A percentile compares a stretch with the other conserved stretches of the same genome.
Evolutionary conservation across 2,329 filamentous ascomycete species (phyloP).

Genomic region (Alternaria burnsii): DNA sequence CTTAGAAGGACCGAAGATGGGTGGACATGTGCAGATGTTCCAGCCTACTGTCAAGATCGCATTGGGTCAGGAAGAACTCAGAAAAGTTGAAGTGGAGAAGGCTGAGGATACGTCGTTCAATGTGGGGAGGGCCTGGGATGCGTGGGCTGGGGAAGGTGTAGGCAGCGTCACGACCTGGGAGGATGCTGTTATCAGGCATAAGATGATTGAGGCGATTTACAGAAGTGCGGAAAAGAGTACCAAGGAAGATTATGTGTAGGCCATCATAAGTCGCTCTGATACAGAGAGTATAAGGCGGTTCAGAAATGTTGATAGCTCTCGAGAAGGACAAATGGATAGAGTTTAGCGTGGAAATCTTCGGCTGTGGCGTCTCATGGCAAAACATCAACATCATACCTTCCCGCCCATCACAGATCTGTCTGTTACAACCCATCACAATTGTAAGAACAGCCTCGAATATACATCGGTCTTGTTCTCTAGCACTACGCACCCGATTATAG

Average conservation of each 20-base stretch:
- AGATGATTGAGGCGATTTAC: constrained; percentile 50
- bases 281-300: neutral
- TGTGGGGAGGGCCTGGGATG: constrained; percentile 66
- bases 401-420: neutral
- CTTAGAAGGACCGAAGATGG: constrained; percentile 32
- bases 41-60: constrained; percentile 47
- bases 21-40: constrained; percentile 54
- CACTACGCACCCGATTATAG: neutral
- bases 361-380: neutral
- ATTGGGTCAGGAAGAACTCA: constrained; percentile 47
- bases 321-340: neutral
- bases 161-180: constrained; percentile 44
- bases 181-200: constrained; percentile 46
- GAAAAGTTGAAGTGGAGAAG: constrained; percentile 59
- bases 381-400: neutral
- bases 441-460: neutral
- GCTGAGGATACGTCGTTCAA: constrained; percentile 59
- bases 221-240: constrained; percentile 43
- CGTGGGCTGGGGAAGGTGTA: constrained; percentile 54
- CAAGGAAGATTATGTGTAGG: constrained; percentile 41
- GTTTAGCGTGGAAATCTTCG: neutral
- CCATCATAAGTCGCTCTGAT: neutral
- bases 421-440: neutral
- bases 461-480: neutral
- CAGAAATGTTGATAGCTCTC: neutral